These are phyloP conservation scores for Heracleum sosnowskyi DNA, from an alignment of 129 eudicot genomes.

Conservation along the genomic window DNA sequence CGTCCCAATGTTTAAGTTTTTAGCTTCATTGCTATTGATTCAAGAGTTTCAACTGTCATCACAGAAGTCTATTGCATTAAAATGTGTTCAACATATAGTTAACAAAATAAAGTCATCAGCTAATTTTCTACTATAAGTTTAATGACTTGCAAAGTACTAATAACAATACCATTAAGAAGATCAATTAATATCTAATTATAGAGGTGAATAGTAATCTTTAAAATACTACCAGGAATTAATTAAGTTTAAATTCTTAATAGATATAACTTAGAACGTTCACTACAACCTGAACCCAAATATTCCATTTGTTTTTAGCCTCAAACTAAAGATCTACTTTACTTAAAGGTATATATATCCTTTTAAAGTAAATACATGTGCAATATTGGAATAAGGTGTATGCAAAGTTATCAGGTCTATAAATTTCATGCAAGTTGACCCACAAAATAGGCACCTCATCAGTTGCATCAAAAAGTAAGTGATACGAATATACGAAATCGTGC, in stretches of 20 bases:
- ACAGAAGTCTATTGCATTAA: conserved; percentile 1
- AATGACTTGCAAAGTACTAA: too few species aligned
- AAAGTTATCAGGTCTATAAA: neutral
- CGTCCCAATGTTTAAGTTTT: conserved; percentile 39
- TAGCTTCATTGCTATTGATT: conserved; percentile 42
- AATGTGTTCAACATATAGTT: neutral
- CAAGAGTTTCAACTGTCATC: conserved; percentile 47
- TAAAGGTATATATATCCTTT: neutral
- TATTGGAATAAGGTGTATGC: neutral
- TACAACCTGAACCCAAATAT: neutral
- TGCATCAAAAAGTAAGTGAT: too few species aligned
- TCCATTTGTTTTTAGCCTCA: neutral
- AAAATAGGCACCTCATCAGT: neutral
- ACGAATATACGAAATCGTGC: too few species aligned
- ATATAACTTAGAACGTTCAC: too few species aligned
- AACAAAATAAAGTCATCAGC: too few species aligned
- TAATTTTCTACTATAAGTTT: too few species aligned
- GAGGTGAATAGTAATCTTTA: too few species aligned
- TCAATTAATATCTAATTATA: too few species aligned
- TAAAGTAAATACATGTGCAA: neutral
- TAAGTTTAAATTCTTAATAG: too few species aligned
- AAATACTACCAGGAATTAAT: too few species aligned
- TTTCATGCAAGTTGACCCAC: neutral
- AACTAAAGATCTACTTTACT: neutral
- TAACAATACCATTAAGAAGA: too few species aligned